Conservation (phyloP, 2,329 filamentous ascomycete species). For the Didymella segeticola region DNA sequence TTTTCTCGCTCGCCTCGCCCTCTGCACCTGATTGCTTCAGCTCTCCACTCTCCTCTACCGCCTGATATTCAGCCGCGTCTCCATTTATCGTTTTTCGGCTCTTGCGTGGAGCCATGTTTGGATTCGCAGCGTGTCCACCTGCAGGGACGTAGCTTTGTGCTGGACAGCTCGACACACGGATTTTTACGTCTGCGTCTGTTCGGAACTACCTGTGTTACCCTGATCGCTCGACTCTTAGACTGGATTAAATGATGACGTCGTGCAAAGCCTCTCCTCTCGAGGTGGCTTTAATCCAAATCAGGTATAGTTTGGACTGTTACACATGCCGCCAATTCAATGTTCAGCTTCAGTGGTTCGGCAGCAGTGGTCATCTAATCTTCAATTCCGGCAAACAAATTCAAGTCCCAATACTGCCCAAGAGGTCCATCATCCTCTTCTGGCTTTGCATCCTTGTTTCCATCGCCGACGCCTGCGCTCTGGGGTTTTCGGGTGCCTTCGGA, state of each 20-base stretch:
- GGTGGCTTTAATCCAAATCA: background rate
- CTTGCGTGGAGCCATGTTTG: background rate
- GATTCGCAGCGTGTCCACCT: background rate
- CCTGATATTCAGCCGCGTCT: background rate
- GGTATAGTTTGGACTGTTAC: background rate
- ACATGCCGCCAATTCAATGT: no score
- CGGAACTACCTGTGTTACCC: background rate
- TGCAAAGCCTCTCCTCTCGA: background rate
- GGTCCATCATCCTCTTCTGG: slow-evolving; percentile 22
- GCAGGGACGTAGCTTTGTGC: no score
- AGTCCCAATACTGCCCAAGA: slow-evolving; percentile 19
- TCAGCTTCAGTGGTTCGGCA: background rate
- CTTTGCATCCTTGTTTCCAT: slow-evolving; percentile 20
- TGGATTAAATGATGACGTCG: background rate
- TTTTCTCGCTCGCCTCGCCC: background rate
- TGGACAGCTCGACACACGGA: background rate
- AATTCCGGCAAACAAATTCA: slow-evolving; percentile 23
- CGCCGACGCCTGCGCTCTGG: background rate
- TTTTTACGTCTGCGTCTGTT: background rate
- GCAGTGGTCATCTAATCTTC: background rate
- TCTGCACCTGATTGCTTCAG: background rate
- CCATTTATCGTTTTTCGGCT: background rate
- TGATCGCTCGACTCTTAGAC: background rate
- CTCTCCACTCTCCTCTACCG: background rate
- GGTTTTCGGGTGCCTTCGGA: background rate